Conservation (phyloP, 2,329 filamentous ascomycete species). For the Hymenoscyphus linearis region DNA sequence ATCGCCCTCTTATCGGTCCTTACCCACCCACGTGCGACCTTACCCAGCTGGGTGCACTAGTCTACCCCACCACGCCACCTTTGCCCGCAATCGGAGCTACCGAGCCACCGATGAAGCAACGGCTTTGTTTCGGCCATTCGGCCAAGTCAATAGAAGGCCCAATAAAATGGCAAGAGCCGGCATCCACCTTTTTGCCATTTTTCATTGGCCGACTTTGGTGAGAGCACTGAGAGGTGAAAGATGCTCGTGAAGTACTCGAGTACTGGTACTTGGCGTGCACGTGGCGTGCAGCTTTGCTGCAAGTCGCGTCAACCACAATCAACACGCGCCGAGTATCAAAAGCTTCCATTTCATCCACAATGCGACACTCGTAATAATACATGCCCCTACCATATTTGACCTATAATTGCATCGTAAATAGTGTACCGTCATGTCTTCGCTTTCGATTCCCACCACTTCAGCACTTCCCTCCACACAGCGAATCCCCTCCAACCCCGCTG, state of each 20-base stretch:
- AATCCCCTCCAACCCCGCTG: constrained; percentile 57
- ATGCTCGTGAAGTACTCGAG: neutral
- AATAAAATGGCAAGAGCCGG: neutral
- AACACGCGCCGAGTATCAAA: neutral
- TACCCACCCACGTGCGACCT: too few species aligned
- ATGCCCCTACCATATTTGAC: neutral
- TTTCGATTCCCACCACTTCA: constrained; percentile 66
- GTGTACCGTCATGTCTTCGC: constrained; percentile 21
- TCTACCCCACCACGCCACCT: too few species aligned
- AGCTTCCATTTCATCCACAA: neutral
- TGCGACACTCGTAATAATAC: neutral
- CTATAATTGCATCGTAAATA: neutral
- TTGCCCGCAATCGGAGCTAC: neutral
- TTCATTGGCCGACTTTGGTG: neutral
- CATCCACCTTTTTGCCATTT: neutral
- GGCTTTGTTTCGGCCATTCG: neutral
- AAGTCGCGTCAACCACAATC: neutral
- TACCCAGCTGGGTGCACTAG: too few species aligned
- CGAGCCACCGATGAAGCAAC: neutral
- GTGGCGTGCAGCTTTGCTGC: neutral
- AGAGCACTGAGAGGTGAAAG: neutral
- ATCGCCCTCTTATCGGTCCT: neutral
- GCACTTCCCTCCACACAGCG: constrained; percentile 67
- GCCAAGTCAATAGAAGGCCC: neutral
- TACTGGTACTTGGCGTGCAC: too few species aligned